Base-by-base conservation (phyloP, 2,329 filamentous ascomycete species). In the Fusarium sp. region DNA sequence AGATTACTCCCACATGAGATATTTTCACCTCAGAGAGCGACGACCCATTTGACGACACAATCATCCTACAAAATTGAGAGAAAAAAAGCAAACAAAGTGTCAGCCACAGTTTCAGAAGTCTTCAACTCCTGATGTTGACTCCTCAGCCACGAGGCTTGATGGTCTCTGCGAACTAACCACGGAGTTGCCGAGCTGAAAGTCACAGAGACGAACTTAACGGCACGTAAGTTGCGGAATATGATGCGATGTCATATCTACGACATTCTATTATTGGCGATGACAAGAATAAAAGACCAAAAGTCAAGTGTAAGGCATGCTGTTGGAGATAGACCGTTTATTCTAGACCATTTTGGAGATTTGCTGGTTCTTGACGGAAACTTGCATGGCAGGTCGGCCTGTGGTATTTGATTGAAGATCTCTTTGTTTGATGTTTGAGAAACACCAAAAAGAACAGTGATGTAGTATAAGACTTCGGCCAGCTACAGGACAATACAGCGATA, bases 361-460 rank as follows among this genome's bases (percentile, higher is more conserved):
- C 26, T 26, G 20, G n/a, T 37, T 57, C 44, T 63, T 66, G 55
- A 38, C 38, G 29, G 18, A 48, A 49, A 23, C 39, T 54, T 43
- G 31, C 42, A 49, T 41, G 35, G n/a, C 21, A 60, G 31, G 20
- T 59, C 18, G 24, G 39, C 10, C 33, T 21, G 6, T 26, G 33
- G 13, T 46, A 16, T n/a, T 29, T 31, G 23, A 6, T 8, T 35
- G 35, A 39, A 53, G 21, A 53, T 53, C 23, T 33, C 16, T 53
- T 24, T 29, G 38, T 57, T 41, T 39, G 15, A 15, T 21, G 35
- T 35, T 46, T 28, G 33, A 56, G 29, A 28, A 44, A 48, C 49
- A 38, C 15, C 16, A 38, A 8, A 13, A 23, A 20, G 15, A 23
- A 24, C 18, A 21, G 24, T 42, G 15, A 49, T 24, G 8, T 16